Evolutionary conservation across 1,284 basidiomycete species (phyloP).

Genomic region (Cutaneotrichosporon sp.): DNA sequence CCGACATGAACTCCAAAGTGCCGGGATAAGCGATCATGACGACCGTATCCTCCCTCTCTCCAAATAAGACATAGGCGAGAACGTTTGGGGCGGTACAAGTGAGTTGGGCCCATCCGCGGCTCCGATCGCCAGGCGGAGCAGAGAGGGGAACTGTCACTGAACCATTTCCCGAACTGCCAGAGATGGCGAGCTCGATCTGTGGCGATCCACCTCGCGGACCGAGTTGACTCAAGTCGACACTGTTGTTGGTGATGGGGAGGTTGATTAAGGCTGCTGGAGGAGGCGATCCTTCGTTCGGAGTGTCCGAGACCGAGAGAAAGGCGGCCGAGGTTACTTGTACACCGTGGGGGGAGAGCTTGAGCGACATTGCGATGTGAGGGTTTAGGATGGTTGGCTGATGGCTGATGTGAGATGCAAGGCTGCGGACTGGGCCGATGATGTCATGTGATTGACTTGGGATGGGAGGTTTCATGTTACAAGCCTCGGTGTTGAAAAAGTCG

Average conservation of each 20-base stretch:
- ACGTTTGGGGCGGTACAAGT: background rate
- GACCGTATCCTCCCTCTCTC: slow-evolving; percentile 15
- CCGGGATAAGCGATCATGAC: slow-evolving; percentile 27
- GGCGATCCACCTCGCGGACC: slow-evolving; percentile 21
- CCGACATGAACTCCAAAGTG: slow-evolving; percentile 34
- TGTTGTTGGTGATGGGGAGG: background rate
- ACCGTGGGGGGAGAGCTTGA: background rate
- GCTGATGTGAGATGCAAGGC: background rate
- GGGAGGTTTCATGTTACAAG: too few species aligned
- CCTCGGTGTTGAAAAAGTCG: too few species aligned
- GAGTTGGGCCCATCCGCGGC: slow-evolving; percentile 21
- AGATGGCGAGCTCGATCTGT: slow-evolving; percentile 1
- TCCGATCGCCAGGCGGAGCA: slow-evolving; percentile 15
- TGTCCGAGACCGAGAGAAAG: background rate
- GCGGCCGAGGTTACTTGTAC: background rate
- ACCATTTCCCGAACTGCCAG: background rate
- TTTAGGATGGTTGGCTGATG: background rate
- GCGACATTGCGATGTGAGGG: background rate
- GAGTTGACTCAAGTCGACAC: slow-evolving; percentile 10
- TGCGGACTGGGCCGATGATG: too few species aligned
- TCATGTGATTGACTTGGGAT: too few species aligned
- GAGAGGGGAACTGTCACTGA: slow-evolving; percentile 11
- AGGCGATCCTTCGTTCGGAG: background rate
- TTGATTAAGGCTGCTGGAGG: background rate
- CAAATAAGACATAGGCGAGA: slow-evolving; percentile 16